phyloP scores from a whole-genome alignment of 1,139 yeast species.

The Candida smagusa region DNA sequence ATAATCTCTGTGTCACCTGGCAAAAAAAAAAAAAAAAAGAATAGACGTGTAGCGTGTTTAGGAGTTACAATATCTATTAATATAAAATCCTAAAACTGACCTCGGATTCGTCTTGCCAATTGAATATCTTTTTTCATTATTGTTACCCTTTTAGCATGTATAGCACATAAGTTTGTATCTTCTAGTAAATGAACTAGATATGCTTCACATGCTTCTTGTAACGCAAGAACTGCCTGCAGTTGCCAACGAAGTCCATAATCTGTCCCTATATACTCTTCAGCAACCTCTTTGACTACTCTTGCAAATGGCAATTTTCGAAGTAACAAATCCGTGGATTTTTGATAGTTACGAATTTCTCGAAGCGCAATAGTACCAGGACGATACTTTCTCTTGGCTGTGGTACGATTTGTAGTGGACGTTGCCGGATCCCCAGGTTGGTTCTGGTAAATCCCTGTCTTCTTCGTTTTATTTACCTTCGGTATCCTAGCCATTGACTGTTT shows the following conservation, averaged over 20 bases:
- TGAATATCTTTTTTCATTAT: slow-evolving; percentile 93
- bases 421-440: slow-evolving; percentile 38
- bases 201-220: slow-evolving; percentile 93
- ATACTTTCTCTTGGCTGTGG: slow-evolving; percentile 46
- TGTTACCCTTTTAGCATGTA: slow-evolving; percentile 91
- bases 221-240: slow-evolving; percentile 78
- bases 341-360: slow-evolving; percentile 76
- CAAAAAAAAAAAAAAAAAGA: too few species aligned
- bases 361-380: slow-evolving; percentile 75
- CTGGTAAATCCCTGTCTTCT: slow-evolving; percentile 35
- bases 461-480: neutral
- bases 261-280: slow-evolving; percentile 59
- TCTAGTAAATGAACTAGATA: slow-evolving; percentile 81
- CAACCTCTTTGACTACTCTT: slow-evolving; percentile 76
- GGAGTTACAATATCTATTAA: too few species aligned
- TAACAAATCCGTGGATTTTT: slow-evolving; percentile 72
- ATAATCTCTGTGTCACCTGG: neutral
- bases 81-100: slow-evolving; percentile 27
- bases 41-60: too few species aligned
- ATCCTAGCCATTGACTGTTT: slow-evolving; percentile 4
- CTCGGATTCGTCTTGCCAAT: slow-evolving; percentile 84
- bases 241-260: slow-evolving; percentile 81
- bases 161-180: slow-evolving; percentile 86
- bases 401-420: slow-evolving; percentile 16
- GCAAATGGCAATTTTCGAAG: slow-evolving; percentile 91